phyloP scores from a whole-genome alignment of 306 rosid species.

The Pueraria montana region DNA sequence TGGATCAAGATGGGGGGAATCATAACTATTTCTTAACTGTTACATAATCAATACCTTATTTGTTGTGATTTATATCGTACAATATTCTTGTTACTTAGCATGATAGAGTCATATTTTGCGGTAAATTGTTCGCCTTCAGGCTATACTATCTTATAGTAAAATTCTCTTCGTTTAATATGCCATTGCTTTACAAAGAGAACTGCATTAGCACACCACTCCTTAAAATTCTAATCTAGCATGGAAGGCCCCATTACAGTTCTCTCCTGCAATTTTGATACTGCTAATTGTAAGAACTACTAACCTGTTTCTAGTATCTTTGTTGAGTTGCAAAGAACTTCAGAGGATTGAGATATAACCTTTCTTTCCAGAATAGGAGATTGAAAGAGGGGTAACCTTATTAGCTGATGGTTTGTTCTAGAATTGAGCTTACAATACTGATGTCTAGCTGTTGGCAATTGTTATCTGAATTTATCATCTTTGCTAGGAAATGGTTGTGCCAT shows the following conservation, averaged over 20 bases:
- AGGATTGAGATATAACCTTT: not conserved
- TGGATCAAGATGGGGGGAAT: not conserved
- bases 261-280: not conserved
- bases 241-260: not conserved
- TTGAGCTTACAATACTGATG: not conserved
- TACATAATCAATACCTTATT: not conserved
- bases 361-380: not conserved
- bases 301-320: not conserved
- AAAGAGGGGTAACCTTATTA: not conserved
- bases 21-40: not conserved
- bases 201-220: not conserved
- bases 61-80: constrained; percentile 4
- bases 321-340: not conserved
- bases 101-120: constrained; percentile 6
- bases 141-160: not conserved
- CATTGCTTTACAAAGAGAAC: not conserved
- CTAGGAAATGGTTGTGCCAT: not conserved
- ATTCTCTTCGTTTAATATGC: not conserved
- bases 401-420: not conserved
- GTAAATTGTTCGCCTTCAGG: not conserved
- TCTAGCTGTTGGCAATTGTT: not conserved
- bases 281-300: constrained; percentile 21
- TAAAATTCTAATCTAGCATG: constrained; percentile 1
- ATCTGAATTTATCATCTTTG: not conserved
- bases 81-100: constrained; percentile 12